Base-by-base conservation (phyloP, 257 asterid genomes). In the Cordia subcordata region DNA sequence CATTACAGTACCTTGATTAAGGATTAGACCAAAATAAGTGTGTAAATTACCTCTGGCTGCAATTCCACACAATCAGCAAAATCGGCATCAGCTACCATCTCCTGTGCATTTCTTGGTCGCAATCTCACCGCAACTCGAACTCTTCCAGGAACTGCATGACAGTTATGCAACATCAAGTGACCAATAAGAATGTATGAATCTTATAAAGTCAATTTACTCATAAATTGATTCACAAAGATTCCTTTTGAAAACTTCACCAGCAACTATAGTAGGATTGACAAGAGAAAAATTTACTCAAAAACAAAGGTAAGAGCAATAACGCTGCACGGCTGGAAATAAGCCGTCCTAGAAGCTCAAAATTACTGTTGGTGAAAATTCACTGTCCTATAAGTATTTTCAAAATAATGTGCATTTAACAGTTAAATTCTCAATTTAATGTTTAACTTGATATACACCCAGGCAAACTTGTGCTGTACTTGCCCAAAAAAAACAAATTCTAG, bases 101-200 rank as follows among this genome's bases (percentile, higher is more conserved):
- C 98, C 67, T 87, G 96, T 5, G 87, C 80, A 77, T 83, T 90
- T 68, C 79, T 80, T 52, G 96, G 96, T 49, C 98, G 69, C 56
- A 90, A 79, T 74, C 98, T 77, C 44, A 90, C 96, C 40, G 95
- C 96, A 67, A 90, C 96, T 66, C 98, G 75, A 57, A 90, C 95
- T 66, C 95, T 75, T 37, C 91, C 88, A 32, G 81, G 81, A 73
- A 87, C 95, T 87, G 69, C 60, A 40, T 45, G 23, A 56, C 37
- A 55, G 14, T 46, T 53, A 62, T 12, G 39, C 4, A 1, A 55
- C 21, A 63, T 16, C 33, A 60, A 60, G 10, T 1, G 13, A 11
- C 3, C 35, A 27, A 27, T 27, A 27, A 27, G 15, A 3, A 42
- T 1, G 10, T 42, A 42, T 42, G 47, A 42, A 1, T 14, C 47